Conservation (phyloP, 768 basidiomycete species). For the Tylopilus rubrobrunneus region DNA sequence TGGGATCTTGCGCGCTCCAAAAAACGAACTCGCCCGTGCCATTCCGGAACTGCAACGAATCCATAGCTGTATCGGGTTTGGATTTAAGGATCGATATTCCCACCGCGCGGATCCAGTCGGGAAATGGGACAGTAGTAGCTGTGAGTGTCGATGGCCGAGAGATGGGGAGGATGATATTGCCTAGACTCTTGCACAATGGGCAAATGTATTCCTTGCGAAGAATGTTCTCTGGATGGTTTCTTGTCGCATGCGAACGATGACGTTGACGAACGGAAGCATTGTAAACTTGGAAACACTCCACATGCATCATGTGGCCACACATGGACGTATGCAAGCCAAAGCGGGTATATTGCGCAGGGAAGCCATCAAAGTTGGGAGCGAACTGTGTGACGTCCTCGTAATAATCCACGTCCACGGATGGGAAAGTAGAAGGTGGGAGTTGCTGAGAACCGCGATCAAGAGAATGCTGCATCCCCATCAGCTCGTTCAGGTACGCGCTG, state of each 20-base stretch:
- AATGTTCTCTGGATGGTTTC: slow-evolving; percentile 95
- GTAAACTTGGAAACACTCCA: slow-evolving; percentile 91
- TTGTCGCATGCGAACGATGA: slow-evolving; percentile 81
- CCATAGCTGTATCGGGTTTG: slow-evolving; percentile 67
- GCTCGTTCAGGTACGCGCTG: slow-evolving; percentile 62
- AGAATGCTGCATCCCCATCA: slow-evolving; percentile 56
- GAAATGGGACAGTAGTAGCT: slow-evolving; percentile 56
- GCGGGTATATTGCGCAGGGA: slow-evolving; percentile 64
- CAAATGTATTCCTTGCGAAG: slow-evolving; percentile 93
- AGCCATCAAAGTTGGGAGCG: slow-evolving; percentile 71
- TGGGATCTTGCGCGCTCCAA: slow-evolving; percentile 80
- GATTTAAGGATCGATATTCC: slow-evolving; percentile 88
- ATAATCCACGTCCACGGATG: slow-evolving; percentile 18
- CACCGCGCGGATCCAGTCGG: slow-evolving; percentile 87
- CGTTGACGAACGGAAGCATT: slow-evolving; percentile 82
- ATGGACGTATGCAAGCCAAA: slow-evolving; percentile 87
- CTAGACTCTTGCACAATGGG: slow-evolving; percentile 93
- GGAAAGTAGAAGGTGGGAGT: slow-evolving; percentile 34
- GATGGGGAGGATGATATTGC: slow-evolving; percentile 90
- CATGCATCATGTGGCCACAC: slow-evolving; percentile 97
- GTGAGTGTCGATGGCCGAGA: slow-evolving; percentile 44
- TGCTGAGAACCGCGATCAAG: slow-evolving; percentile 52
- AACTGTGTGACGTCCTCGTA: slow-evolving; percentile 32
- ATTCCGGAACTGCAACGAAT: slow-evolving; percentile 69
- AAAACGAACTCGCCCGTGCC: slow-evolving; percentile 88